These are phyloP conservation scores for Byssoonygena ceratinophila DNA, from an alignment of 2,329 filamentous ascomycete genomes.

Conservation along the genomic window DNA sequence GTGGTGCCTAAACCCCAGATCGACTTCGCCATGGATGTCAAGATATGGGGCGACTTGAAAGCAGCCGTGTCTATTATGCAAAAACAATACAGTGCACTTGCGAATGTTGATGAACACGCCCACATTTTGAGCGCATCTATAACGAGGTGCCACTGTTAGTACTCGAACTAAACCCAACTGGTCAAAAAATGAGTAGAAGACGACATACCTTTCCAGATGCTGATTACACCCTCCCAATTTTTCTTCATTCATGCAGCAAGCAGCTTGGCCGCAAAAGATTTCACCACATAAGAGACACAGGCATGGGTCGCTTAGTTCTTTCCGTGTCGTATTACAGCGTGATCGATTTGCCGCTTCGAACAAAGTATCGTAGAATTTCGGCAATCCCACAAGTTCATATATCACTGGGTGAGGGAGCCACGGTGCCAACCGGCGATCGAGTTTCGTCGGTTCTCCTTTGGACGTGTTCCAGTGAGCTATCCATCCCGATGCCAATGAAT, in stretches of 20 bases:
- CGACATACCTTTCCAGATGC: conserved; percentile 68
- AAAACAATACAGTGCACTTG: conserved; percentile 84
- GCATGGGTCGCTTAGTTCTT: conserved; percentile 80
- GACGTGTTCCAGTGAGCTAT: conserved; percentile 44
- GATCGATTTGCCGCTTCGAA: conserved; percentile 83
- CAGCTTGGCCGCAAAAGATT: conserved; percentile 90
- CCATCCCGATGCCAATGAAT: conserved; percentile 56
- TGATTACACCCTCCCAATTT: conserved; percentile 77
- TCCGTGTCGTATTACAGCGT: conserved; percentile 78
- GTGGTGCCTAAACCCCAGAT: conserved; percentile 76
- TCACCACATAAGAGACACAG: conserved; percentile 92
- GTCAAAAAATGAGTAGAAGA: too few relatives aligned
- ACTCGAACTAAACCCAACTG: not conserved
- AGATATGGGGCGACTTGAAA: conserved; percentile 86
- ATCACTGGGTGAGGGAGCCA: conserved; percentile 72
- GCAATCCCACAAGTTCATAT: conserved; percentile 84
- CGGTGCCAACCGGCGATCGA: conserved; percentile 30
- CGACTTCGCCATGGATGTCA: conserved; percentile 89
- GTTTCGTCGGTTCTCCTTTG: conserved; percentile 25
- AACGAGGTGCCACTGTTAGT: conserved; percentile 8
- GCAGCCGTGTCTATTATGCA: conserved; percentile 70
- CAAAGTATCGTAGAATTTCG: conserved; percentile 80
- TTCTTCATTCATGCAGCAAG: conserved; percentile 66
- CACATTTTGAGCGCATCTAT: conserved; percentile 74
- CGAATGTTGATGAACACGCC: conserved; percentile 96